phyloP scores from a whole-genome alignment of 2,329 filamentous ascomycete species.

The Albophoma yamanashiensis region DNA sequence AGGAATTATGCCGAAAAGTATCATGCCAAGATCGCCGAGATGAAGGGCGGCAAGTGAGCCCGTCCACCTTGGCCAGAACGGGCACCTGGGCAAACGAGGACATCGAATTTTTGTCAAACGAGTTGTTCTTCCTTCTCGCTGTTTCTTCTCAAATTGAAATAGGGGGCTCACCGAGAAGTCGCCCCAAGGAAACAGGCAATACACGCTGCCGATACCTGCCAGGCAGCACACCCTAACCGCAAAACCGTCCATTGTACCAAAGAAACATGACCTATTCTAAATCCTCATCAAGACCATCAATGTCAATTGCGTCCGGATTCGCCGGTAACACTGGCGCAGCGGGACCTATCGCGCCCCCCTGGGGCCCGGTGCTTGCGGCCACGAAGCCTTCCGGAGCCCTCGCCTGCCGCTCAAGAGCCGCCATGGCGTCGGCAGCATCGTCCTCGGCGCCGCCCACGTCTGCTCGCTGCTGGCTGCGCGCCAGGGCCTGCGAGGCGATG shows the following conservation, averaged over 20 bases:
- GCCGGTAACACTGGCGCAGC: conserved; percentile 30
- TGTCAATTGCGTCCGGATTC: conserved; percentile 80
- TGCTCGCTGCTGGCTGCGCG: conserved; percentile 61
- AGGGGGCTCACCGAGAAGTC: not conserved
- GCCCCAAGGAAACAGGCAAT: not conserved
- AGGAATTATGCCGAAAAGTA: conserved; percentile 48
- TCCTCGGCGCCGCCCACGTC: conserved; percentile 24
- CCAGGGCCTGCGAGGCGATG: conserved; percentile 90
- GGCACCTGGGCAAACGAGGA: not conserved
- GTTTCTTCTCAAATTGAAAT: not conserved
- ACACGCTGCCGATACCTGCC: not conserved
- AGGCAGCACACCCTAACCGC: not conserved
- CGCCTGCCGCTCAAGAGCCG: conserved; percentile 77
- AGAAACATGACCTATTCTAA: not conserved
- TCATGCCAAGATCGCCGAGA: conserved; percentile 48
- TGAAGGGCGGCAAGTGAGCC: conserved; percentile 29
- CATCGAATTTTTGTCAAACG: not conserved
- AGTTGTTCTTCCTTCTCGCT: not conserved
- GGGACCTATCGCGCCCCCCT: conserved; percentile 35
- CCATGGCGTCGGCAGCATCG: conserved; percentile 70
- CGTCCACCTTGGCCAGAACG: not conserved
- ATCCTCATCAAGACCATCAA: conserved; percentile 62
- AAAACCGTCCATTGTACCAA: not conserved
- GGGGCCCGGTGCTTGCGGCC: conserved; percentile 65
- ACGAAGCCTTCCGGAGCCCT: conserved; percentile 86